A percentile compares a stretch with the other conserved stretches of the same genome.
phyloP scores from a whole-genome alignment of 495 filamentous ascomycete genomes.

The Cercophora newfieldiana region DNA sequence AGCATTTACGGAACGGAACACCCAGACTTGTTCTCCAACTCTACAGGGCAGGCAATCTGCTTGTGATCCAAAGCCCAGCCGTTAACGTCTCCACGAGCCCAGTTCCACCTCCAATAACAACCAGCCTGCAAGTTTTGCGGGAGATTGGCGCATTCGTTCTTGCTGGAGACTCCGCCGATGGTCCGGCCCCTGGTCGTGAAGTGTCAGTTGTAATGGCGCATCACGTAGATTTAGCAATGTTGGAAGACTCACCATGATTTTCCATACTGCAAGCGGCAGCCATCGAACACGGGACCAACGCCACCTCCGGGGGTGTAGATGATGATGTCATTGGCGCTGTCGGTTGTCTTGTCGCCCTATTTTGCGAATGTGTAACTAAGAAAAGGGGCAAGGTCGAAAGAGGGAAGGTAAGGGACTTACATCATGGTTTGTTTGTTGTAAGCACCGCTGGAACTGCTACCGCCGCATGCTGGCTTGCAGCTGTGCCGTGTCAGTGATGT shows the following conservation, averaged over 20 bases:
- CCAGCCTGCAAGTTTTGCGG: conserved; percentile 16
- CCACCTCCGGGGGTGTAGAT: conserved; percentile 19
- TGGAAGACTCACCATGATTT: conserved; percentile 18
- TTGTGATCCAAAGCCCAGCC: conserved; percentile 15
- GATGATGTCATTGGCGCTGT: conserved; percentile 14
- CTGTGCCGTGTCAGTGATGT: background rate
- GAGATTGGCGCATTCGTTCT: conserved; percentile 6
- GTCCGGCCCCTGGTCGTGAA: conserved; percentile 17
- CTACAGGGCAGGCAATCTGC: conserved; percentile 11
- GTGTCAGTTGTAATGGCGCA: no score
- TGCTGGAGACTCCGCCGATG: conserved; percentile 4
- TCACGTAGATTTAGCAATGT: background rate
- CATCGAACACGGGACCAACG: conserved; percentile 16
- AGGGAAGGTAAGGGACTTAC: no score
- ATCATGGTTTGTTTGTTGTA: conserved; percentile 19
- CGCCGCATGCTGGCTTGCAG: conserved; percentile 20
- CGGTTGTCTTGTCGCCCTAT: conserved; percentile 15
- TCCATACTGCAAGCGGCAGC: conserved; percentile 18
- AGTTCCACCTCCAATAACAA: conserved; percentile 18
- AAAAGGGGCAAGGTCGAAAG: no score
- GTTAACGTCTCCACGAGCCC: conserved; percentile 9
- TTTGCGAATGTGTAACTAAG: no score
- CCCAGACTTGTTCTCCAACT: conserved; percentile 13
- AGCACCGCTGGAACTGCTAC: conserved; percentile 1
- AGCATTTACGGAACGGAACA: conserved; percentile 1